Conservation (phyloP, 2,329 filamentous ascomycete genomes). For the Sarocladium oryzae region DNA sequence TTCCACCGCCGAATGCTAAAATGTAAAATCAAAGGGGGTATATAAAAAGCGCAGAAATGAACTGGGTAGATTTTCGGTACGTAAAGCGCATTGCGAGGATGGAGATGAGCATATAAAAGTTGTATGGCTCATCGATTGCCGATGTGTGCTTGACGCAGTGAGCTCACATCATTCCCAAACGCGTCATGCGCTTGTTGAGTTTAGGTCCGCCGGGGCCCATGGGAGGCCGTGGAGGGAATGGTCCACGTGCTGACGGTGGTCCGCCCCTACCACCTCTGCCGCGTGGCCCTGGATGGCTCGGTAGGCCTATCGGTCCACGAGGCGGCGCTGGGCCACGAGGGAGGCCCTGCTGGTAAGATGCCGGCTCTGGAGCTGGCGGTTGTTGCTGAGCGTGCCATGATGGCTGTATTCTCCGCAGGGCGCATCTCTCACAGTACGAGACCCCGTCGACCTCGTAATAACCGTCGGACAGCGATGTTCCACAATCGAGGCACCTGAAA, state of each 20-base stretch:
- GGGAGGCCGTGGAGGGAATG: conserved; percentile 6
- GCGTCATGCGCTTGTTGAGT: conserved; percentile 58
- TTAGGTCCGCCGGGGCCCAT: conserved; percentile 30
- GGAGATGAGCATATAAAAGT: too few species aligned
- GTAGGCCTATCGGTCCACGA: conserved; percentile 17
- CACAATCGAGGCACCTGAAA: conserved; percentile 78
- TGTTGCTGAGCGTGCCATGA: conserved; percentile 6
- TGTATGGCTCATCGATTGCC: too few species aligned
- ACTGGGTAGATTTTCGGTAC: too few species aligned
- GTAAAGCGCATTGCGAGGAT: not conserved
- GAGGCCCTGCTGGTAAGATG: not conserved
- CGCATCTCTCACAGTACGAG: conserved; percentile 84
- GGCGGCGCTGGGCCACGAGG: conserved; percentile 5
- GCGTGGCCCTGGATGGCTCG: conserved; percentile 20
- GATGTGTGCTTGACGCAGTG: not conserved
- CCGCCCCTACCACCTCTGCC: conserved; percentile 12
- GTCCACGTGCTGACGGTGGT: conserved; percentile 4
- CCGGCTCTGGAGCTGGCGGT: conserved; percentile 2
- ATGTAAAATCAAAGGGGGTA: conserved; percentile 3
- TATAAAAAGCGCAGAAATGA: conserved; percentile 10
- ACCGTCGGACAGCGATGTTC: conserved; percentile 66
- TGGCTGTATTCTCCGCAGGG: conserved; percentile 49
- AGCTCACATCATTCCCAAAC: conserved; percentile 47
- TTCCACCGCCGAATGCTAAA: too few species aligned
- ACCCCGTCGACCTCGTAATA: conserved; percentile 84